Conservation (phyloP, 306 rosid genomes). For the Ammopiptanthus mongolicus region DNA sequence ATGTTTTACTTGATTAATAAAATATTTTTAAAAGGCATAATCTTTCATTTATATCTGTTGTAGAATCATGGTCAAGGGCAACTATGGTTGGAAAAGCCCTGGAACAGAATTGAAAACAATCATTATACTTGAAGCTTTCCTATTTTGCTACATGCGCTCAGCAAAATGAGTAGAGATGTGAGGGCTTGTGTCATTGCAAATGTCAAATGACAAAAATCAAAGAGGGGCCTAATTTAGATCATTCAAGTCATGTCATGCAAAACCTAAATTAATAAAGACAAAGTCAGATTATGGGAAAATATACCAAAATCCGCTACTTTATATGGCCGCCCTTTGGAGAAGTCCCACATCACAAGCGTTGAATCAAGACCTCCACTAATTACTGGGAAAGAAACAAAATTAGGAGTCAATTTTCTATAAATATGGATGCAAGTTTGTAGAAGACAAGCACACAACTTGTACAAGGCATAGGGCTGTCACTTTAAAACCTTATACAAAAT, state of each 20-base stretch:
- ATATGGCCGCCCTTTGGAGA: constrained; percentile 75
- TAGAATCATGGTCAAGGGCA: constrained; percentile 1
- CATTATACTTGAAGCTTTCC: neutral
- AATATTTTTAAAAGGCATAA: neutral
- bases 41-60: neutral
- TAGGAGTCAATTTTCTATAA: constrained; percentile 7
- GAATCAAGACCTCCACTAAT: constrained; percentile 94
- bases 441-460: constrained; percentile 7
- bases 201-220: neutral
- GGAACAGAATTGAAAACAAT: neutral
- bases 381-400: constrained; percentile 42
- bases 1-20: neutral
- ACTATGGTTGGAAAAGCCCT: constrained; percentile 2
- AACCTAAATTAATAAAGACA: constrained; percentile 1
- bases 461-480: neutral
- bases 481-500: neutral
- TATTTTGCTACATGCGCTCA: neutral
- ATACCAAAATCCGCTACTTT: constrained; percentile 69
- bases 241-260: neutral
- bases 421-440: constrained; percentile 6
- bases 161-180: constrained; percentile 2
- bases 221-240: neutral
- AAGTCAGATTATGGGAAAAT: constrained; percentile 4
- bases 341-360: constrained; percentile 83
- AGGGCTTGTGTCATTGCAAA: neutral